These are phyloP conservation scores for Lasiodiplodia hormozganensis DNA, from an alignment of 2,329 filamentous ascomycete species.

Conservation along the genomic window DNA sequence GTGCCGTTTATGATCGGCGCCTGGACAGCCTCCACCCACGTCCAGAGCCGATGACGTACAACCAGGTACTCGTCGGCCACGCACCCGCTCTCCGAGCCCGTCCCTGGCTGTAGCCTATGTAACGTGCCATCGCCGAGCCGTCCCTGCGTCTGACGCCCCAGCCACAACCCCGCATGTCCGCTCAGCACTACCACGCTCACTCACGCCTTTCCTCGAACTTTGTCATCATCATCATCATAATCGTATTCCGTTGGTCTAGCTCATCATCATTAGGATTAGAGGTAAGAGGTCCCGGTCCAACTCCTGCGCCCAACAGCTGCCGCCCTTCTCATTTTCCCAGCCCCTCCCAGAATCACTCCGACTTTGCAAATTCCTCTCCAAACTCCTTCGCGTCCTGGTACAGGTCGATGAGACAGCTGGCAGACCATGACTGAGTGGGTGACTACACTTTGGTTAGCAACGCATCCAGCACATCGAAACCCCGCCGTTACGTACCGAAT, in stretches of 20 bases:
- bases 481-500: slow-evolving; percentile 72
- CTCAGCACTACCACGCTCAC: not conserved
- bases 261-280: slow-evolving; percentile 23
- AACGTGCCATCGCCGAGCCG: not conserved
- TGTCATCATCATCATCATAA: not conserved
- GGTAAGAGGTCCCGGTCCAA: not conserved
- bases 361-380: slow-evolving; percentile 31
- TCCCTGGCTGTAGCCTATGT: not conserved
- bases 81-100: no score
- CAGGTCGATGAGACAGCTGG: slow-evolving; percentile 90
- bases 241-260: slow-evolving; percentile 13
- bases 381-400: slow-evolving; percentile 82
- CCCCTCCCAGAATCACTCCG: not conserved
- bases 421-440: slow-evolving; percentile 96
- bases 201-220: not conserved
- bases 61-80: no score
- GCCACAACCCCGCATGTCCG: not conserved
- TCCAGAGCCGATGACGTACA: slow-evolving; percentile 10
- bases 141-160: not conserved
- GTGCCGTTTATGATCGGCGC: slow-evolving; percentile 23
- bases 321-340: not conserved
- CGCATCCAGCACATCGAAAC: slow-evolving; percentile 28
- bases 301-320: not conserved
- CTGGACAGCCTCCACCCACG: no score
- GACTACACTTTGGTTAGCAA: slow-evolving; percentile 62